These are phyloP conservation scores for Huntiella abstrusa DNA, from an alignment of 2,329 filamentous ascomycete genomes.

Conservation along the genomic window DNA sequence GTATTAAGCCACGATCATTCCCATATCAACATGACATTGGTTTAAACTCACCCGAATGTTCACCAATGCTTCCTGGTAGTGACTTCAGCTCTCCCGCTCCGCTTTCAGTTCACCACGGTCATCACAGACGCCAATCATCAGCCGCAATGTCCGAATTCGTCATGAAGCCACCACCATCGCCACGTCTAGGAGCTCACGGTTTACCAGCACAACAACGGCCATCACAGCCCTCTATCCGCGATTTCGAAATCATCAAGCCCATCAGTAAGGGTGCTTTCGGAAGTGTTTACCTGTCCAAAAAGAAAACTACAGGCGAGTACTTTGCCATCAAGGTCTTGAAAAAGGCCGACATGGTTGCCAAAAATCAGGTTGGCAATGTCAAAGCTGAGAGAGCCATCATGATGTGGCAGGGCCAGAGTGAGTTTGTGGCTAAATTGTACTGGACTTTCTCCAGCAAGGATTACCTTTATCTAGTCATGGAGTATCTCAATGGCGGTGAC, in stretches of 20 bases:
- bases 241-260: constrained; percentile 98
- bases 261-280: constrained; percentile 98
- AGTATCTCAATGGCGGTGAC: constrained; percentile 93
- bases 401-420: constrained; percentile 99
- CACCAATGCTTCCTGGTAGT: constrained; percentile 65
- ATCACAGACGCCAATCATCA: constrained; percentile 82
- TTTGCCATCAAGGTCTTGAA: constrained; percentile 97
- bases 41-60: constrained; percentile 69
- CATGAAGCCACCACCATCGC: constrained; percentile 59
- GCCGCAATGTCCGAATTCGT: constrained; percentile 56
- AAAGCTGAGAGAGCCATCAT: constrained; percentile 97
- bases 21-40: constrained; percentile 38
- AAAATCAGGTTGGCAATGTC: constrained; percentile 97
- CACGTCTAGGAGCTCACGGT: constrained; percentile 54
- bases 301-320: constrained; percentile 95
- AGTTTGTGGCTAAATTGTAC: constrained; percentile 96
- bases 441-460: constrained; percentile 99
- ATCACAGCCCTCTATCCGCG: constrained; percentile 89
- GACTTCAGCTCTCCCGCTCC: constrained; percentile 64
- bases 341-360: constrained; percentile 99
- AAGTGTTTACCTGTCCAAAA: constrained; percentile 93
- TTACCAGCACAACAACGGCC: constrained; percentile 74
- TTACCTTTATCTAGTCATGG: constrained; percentile 96
- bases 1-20: constrained; percentile 62
- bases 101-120: constrained; percentile 27